Evolutionary conservation across 306 rosid genomes (phyloP).

Genomic region (Glycyrrhiza uralensis): DNA sequence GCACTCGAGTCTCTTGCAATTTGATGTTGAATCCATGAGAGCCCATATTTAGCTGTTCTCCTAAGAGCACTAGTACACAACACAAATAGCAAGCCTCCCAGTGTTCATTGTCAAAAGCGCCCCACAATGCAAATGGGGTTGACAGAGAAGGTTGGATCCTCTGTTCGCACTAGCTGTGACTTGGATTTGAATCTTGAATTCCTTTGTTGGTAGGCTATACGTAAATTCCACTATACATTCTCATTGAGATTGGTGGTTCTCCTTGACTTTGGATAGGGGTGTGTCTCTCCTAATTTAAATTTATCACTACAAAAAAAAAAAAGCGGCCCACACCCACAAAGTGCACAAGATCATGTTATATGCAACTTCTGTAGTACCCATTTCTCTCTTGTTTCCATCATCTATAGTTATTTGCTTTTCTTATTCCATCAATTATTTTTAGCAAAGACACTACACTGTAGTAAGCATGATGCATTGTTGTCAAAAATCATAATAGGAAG

Average conservation of each 20-base stretch:
- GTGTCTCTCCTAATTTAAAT: no score
- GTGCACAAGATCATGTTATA: not conserved
- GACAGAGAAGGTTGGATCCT: no score
- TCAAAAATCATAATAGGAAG: not conserved
- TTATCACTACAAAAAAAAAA: no score
- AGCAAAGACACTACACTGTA: no score
- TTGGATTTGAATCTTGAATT: no score
- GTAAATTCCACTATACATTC: no score
- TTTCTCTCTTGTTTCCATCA: not conserved
- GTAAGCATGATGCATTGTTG: no score
- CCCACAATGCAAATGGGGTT: no score
- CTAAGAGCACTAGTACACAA: not conserved
- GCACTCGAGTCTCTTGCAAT: constrained; percentile 6
- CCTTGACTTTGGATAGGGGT: no score
- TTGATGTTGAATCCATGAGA: constrained; percentile 14
- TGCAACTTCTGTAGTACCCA: not conserved
- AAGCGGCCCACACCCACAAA: not conserved
- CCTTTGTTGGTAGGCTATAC: no score
- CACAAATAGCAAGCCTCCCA: not conserved
- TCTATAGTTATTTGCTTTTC: not conserved
- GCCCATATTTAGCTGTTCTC: constrained; percentile 6
- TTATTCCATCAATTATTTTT: not conserved
- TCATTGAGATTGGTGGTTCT: no score
- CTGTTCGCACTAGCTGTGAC: no score
- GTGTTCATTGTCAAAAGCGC: not conserved